phyloP scores from a whole-genome alignment of 345 rosid species.

The Stellera chamaejasme region DNA sequence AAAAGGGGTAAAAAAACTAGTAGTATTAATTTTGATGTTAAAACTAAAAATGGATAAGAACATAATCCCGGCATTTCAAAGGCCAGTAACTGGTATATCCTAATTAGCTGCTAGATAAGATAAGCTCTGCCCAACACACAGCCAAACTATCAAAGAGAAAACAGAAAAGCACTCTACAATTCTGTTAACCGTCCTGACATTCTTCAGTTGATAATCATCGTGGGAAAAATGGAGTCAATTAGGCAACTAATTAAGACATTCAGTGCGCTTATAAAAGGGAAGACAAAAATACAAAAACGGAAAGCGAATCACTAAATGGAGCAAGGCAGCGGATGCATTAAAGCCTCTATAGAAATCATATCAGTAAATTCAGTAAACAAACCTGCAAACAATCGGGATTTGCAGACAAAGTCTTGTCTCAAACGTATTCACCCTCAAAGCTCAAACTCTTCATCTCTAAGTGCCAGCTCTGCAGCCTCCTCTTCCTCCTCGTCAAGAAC shows the following conservation, averaged over 20 bases:
- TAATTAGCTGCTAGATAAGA: not conserved
- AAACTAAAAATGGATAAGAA: too few relatives aligned
- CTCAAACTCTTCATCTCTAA: slow-evolving; percentile 80
- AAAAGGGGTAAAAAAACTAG: too few relatives aligned
- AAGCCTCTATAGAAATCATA: slow-evolving; percentile 12
- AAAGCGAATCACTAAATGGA: not conserved
- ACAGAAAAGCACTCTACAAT: slow-evolving; percentile 2
- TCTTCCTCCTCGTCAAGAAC: slow-evolving; percentile 85
- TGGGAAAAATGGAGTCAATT: not conserved
- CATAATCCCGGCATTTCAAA: not conserved
- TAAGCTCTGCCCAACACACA: not conserved
- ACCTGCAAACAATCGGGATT: slow-evolving; percentile 12
- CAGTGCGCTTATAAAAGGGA: slow-evolving; percentile 13
- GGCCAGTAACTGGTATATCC: too few relatives aligned
- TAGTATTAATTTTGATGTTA: too few relatives aligned
- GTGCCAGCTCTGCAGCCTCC: slow-evolving; percentile 79
- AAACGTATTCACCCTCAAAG: slow-evolving; percentile 29
- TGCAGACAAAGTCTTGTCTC: not conserved
- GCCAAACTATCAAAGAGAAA: not conserved
- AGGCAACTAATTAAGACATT: slow-evolving; percentile 13
- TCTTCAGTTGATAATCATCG: slow-evolving; percentile 1
- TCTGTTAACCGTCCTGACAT: slow-evolving; percentile 2
- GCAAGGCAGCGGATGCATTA: slow-evolving; percentile 5
- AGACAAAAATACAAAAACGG: slow-evolving; percentile 6
- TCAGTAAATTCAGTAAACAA: slow-evolving; percentile 5